Percentiles rank a stretch among this genome's conserved stretches.
phyloP scores from a whole-genome alignment of 306 rosid species.

The Medicago ruthenica region DNA sequence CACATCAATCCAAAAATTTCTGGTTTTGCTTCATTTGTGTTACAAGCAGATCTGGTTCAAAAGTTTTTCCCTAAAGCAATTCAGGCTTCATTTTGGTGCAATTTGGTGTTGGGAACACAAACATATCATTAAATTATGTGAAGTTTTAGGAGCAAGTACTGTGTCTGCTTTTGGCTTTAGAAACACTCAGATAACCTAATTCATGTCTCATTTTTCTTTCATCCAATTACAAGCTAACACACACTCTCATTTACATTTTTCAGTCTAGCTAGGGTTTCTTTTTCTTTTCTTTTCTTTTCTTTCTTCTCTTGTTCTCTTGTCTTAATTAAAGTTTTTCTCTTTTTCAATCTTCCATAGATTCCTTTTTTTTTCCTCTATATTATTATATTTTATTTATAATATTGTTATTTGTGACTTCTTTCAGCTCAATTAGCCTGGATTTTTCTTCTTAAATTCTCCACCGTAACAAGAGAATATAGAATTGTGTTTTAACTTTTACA shows the following conservation, averaged over 20 bases:
- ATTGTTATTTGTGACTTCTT: too few relatives aligned
- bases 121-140: neutral
- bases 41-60: slow-evolving; percentile 53
- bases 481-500: neutral
- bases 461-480: too few relatives aligned
- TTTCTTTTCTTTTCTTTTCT: neutral
- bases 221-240: too few relatives aligned
- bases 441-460: too few relatives aligned
- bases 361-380: neutral
- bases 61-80: slow-evolving; percentile 41
- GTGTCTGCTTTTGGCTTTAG: slow-evolving; percentile 25
- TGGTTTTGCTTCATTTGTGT: slow-evolving; percentile 29
- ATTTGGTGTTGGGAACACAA: slow-evolving; percentile 24
- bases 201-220: slow-evolving; percentile 33
- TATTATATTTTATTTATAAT: neutral
- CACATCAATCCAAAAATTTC: slow-evolving; percentile 31
- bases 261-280: slow-evolving; percentile 42
- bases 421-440: too few relatives aligned
- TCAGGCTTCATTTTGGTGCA: slow-evolving; percentile 45
- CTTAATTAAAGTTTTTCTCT: neutral
- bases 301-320: slow-evolving; percentile 2
- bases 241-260: neutral
- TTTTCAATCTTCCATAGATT: neutral
- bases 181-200: slow-evolving; percentile 34
- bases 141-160: neutral